phyloP scores from a whole-genome alignment of 352 stramenopile species.

The Phytophthora sansomeana region DNA sequence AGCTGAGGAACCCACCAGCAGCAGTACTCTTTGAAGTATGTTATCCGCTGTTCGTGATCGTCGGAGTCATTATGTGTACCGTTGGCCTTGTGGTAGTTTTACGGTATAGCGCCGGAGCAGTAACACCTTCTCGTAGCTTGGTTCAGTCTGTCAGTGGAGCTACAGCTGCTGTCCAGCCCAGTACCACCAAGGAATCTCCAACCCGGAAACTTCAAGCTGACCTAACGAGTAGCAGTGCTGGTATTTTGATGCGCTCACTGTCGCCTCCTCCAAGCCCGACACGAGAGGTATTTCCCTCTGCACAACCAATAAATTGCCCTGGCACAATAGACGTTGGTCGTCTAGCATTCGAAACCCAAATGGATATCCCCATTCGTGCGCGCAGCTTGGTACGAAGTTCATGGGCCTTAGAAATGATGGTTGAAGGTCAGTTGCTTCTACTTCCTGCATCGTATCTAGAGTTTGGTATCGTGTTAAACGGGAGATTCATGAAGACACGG shows the following conservation, averaged over 20 bases:
- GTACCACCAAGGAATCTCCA: background rate
- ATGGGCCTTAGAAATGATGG: slow-evolving; percentile 47
- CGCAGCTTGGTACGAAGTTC: slow-evolving; percentile 53
- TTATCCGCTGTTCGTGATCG: slow-evolving; percentile 19
- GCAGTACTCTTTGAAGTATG: slow-evolving; percentile 29
- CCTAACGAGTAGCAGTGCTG: slow-evolving; percentile 28
- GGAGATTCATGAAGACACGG: slow-evolving; percentile 39
- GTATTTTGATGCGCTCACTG: slow-evolving; percentile 33
- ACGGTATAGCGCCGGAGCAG: slow-evolving; percentile 23
- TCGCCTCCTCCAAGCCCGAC: slow-evolving; percentile 36
- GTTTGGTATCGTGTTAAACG: slow-evolving; percentile 49
- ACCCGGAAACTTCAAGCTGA: slow-evolving; percentile 14
- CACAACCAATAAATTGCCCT: slow-evolving; percentile 9
- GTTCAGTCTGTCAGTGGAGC: slow-evolving; percentile 25
- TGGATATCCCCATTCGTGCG: slow-evolving; percentile 55
- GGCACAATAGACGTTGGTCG: slow-evolving; percentile 28
- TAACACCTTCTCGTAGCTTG: slow-evolving; percentile 14
- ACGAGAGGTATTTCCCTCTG: slow-evolving; percentile 10
- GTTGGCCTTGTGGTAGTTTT: slow-evolving; percentile 27
- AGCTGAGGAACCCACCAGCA: slow-evolving; percentile 19
- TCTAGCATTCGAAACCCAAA: slow-evolving; percentile 40
- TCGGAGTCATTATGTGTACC: slow-evolving; percentile 26
- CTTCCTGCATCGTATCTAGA: slow-evolving; percentile 54
- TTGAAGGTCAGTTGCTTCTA: slow-evolving; percentile 40
- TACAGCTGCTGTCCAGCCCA: slow-evolving; percentile 17